Percentiles rank a stretch among this genome's conserved stretches.
These are phyloP conservation scores for Phytophthora palmivora DNA, from an alignment of 352 stramenopile species.

Conservation along the genomic window DNA sequence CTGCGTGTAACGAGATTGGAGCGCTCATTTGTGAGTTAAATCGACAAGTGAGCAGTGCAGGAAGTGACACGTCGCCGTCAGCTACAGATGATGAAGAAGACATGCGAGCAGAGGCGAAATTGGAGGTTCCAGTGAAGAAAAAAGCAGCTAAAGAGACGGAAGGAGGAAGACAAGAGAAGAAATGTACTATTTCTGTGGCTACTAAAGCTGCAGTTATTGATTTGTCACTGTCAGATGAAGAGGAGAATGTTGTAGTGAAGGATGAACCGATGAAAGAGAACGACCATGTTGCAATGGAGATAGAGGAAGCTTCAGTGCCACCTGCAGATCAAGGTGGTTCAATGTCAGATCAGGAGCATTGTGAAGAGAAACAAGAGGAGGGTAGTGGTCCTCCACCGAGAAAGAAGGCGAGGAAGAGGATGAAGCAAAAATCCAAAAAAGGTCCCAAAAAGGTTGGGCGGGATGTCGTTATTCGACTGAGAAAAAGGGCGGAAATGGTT, in stretches of 20 bases:
- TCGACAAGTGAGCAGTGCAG: conserved; percentile 8
- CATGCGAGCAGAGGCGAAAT: conserved; percentile 6
- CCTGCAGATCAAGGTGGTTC: not conserved
- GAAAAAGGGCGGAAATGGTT: conserved; percentile 11
- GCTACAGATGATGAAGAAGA: conserved; percentile 13
- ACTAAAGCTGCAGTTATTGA: conserved; percentile 6
- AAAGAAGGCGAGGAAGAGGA: conserved; percentile 8
- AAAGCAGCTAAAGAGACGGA: conserved; percentile 12
- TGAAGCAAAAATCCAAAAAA: conserved; percentile 4
- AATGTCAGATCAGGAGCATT: not conserved
- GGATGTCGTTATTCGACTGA: conserved; percentile 5
- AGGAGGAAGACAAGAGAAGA: not conserved
- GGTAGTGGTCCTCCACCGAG: not conserved
- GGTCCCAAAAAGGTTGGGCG: not conserved
- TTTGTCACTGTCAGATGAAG: conserved; percentile 15
- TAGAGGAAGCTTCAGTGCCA: not conserved
- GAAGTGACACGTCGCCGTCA: conserved; percentile 4
- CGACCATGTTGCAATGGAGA: not conserved
- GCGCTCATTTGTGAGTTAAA: conserved; percentile 15
- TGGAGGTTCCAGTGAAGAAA: conserved; percentile 1
- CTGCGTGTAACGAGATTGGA: conserved; percentile 18
- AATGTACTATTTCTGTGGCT: not conserved
- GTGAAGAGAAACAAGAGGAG: not conserved
- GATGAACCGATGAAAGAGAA: conserved; percentile 2
- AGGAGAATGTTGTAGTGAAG: conserved; percentile 8